These are phyloP conservation scores for Heteromeles arbutifolia DNA, from an alignment of 306 rosid species.

Conservation along the genomic window DNA sequence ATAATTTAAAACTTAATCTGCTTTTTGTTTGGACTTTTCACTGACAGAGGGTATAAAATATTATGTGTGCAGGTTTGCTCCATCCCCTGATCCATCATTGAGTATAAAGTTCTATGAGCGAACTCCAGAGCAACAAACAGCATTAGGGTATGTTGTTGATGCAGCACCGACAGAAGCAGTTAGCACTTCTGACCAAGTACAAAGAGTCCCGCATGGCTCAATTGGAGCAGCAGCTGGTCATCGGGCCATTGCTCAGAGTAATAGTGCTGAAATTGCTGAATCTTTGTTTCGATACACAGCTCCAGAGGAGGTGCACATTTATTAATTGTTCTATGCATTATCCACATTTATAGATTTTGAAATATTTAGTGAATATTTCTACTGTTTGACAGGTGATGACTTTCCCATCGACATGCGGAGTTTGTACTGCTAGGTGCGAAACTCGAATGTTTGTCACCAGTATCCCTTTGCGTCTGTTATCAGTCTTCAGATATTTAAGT, in stretches of 20 bases:
- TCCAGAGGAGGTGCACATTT: conserved; percentile 73
- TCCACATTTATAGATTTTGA: background rate
- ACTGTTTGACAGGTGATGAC: conserved; percentile 75
- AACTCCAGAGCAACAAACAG: conserved; percentile 81
- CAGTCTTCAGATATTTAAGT: background rate
- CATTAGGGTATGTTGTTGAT: conserved; percentile 59
- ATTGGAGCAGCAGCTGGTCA: conserved; percentile 86
- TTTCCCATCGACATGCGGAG: conserved; percentile 92
- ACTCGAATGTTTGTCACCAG: conserved; percentile 95
- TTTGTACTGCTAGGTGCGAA: conserved; percentile 62
- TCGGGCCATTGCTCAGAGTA: conserved; percentile 90
- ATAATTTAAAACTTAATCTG: conserved; percentile 3
- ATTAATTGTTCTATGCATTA: background rate
- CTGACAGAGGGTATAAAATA: background rate
- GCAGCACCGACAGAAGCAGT: conserved; percentile 28
- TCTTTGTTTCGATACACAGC: conserved; percentile 81
- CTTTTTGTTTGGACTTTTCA: conserved; percentile 5
- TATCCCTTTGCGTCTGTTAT: conserved; percentile 51
- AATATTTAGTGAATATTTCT: conserved; percentile 6
- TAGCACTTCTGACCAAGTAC: conserved; percentile 33
- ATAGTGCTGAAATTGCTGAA: conserved; percentile 72
- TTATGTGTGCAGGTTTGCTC: conserved; percentile 58
- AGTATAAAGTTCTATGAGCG: conserved; percentile 81
- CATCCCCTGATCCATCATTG: conserved; percentile 70
- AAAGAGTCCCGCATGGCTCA: conserved; percentile 69